These are phyloP conservation scores for Acaromyces ingoldii DNA, from an alignment of 1,284 basidiomycete genomes.

Conservation along the genomic window DNA sequence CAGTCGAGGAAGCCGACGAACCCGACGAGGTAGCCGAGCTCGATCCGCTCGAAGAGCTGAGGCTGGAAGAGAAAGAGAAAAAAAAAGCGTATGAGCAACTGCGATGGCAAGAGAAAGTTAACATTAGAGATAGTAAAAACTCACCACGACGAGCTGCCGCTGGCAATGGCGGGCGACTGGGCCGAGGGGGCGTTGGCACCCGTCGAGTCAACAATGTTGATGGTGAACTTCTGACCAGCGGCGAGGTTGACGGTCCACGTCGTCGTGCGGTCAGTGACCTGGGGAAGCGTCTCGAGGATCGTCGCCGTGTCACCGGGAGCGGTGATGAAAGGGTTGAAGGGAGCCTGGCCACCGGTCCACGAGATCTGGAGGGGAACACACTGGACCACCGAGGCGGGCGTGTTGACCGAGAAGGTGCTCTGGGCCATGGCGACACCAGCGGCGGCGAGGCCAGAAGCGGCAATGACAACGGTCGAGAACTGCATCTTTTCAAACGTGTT, in stretches of 20 bases:
- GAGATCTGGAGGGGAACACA: slow-evolving; percentile 28
- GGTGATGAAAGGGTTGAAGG: slow-evolving; percentile 19
- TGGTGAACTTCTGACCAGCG: slow-evolving; percentile 14
- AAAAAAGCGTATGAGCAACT: neutral
- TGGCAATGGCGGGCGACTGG: neutral
- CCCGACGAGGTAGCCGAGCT: too few species aligned
- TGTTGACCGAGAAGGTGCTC: slow-evolving; percentile 21
- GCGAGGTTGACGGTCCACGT: slow-evolving; percentile 21
- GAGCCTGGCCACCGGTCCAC: slow-evolving; percentile 20
- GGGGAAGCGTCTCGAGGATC: neutral
- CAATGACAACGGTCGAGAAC: slow-evolving; percentile 4
- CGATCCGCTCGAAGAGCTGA: too few species aligned
- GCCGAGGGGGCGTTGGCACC: slow-evolving; percentile 5
- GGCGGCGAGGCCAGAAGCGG: slow-evolving; percentile 16
- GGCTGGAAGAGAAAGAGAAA: neutral
- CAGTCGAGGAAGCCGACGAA: too few species aligned
- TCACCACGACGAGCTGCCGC: neutral
- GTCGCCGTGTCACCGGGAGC: slow-evolving; percentile 1
- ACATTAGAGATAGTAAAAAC: too few species aligned
- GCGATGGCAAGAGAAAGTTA: neutral
- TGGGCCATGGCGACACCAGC: slow-evolving; percentile 15
- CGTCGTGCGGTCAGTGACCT: slow-evolving; percentile 4
- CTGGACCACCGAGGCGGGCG: slow-evolving; percentile 25
- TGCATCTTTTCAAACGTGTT: neutral
- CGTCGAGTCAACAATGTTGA: slow-evolving; percentile 16